phyloP scores from a whole-genome alignment of 352 stramenopile genomes.

The Hyaloperonospora arabidopsidis region DNA sequence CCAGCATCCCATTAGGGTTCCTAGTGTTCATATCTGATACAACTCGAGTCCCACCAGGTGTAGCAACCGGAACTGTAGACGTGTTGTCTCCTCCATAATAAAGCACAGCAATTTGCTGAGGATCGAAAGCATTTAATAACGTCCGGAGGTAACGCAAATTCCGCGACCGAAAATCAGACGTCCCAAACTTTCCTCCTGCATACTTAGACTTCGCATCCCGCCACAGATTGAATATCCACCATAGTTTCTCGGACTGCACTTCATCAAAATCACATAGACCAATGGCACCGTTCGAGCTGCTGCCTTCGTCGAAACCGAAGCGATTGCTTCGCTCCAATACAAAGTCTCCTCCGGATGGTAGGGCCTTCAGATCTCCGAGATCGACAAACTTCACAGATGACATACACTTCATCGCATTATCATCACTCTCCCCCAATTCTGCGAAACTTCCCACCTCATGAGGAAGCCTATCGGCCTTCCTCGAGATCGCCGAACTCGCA shows the following conservation, averaged over 20 bases:
- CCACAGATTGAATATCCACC: constrained; percentile 81
- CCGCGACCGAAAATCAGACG: constrained; percentile 49
- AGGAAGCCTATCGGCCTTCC: constrained; percentile 8
- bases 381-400: constrained; percentile 49
- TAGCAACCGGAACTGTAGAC: constrained; percentile 21
- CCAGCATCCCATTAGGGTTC: constrained; percentile 45
- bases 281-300: constrained; percentile 45
- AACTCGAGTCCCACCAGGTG: constrained; percentile 20
- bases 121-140: constrained; percentile 68
- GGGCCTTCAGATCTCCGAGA: constrained; percentile 45
- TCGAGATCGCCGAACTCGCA: constrained; percentile 11
- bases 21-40: constrained; percentile 15
- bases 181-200: constrained; percentile 61
- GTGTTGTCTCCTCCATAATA: constrained; percentile 33
- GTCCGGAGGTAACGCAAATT: constrained; percentile 67
- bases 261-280: constrained; percentile 75
- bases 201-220: constrained; percentile 57
- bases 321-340: constrained; percentile 22
- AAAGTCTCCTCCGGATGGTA: constrained; percentile 28
- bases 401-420: constrained; percentile 24
- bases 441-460: constrained; percentile 17
- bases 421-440: constrained; percentile 16
- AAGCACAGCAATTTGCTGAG: constrained; percentile 70
- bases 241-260: constrained; percentile 70
- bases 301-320: constrained; percentile 39